Percentiles rank a stretch among this genome's conserved stretches.
Conservation (phyloP, 2,329 filamentous ascomycete species). For the Alternaria metachromatica region DNA sequence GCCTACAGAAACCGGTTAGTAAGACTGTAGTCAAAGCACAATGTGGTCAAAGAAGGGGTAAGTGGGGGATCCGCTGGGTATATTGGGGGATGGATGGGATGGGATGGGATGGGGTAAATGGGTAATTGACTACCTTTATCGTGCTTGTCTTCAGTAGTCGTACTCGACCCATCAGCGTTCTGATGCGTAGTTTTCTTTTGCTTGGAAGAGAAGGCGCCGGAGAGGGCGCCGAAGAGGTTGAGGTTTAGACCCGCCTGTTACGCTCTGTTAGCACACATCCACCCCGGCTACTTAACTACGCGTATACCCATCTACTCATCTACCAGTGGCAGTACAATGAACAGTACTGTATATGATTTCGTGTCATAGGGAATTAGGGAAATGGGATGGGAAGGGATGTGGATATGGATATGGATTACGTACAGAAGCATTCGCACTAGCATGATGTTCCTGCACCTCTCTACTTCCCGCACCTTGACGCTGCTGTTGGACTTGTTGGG, state of each 20-base stretch:
- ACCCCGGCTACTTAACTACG: no score
- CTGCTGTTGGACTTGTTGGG: constrained; percentile 32
- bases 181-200: constrained; percentile 40
- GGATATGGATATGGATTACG: background rate
- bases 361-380: no score
- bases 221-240: constrained; percentile 46
- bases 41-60: background rate
- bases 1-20: constrained; percentile 1
- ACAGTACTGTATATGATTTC: no score
- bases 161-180: constrained; percentile 33
- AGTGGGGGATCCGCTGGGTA: background rate
- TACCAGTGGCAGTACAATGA: no score
- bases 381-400: background rate
- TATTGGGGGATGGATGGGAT: background rate
- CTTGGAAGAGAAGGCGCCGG: constrained; percentile 39
- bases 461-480: constrained; percentile 26
- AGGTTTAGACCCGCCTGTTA: constrained; percentile 40
- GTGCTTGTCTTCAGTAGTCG: constrained; percentile 29
- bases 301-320: no score
- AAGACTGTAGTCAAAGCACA: background rate
- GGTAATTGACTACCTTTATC: constrained; percentile 27
- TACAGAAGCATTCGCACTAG: constrained; percentile 42
- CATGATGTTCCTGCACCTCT: constrained; percentile 40
- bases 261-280: no score
- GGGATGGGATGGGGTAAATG: no score